Conservation (phyloP, 2,329 filamentous ascomycete species). For the Colletotrichum sublineola region DNA sequence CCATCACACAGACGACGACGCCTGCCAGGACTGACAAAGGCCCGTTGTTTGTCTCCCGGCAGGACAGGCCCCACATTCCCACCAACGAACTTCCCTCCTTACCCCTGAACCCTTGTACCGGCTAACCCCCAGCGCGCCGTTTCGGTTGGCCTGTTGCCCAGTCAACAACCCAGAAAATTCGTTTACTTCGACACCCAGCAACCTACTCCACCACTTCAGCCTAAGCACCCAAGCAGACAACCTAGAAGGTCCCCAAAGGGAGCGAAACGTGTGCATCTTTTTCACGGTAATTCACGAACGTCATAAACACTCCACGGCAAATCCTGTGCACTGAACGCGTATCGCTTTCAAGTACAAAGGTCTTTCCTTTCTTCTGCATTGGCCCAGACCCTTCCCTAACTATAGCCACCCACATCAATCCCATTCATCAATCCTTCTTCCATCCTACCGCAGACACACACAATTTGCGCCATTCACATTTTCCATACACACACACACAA, state of each 20-base stretch:
- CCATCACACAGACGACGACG: slow-evolving; percentile 32
- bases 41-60: slow-evolving; percentile 13
- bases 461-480: slow-evolving; percentile 5
- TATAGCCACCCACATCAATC: slow-evolving; percentile 24
- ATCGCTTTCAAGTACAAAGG: slow-evolving; percentile 39
- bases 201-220: slow-evolving; percentile 34
- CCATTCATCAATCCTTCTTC: slow-evolving; percentile 9
- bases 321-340: slow-evolving; percentile 19
- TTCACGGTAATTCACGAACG: slow-evolving; percentile 41
- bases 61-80: slow-evolving; percentile 21
- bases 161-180: slow-evolving; percentile 42
- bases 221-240: slow-evolving; percentile 15
- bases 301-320: slow-evolving; percentile 40
- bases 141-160: slow-evolving; percentile 39
- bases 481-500: background rate
- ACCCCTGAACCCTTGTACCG: slow-evolving; percentile 39
- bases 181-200: slow-evolving; percentile 42
- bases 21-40: slow-evolving; percentile 23
- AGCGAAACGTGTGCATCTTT: slow-evolving; percentile 35
- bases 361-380: slow-evolving; percentile 31
- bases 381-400: slow-evolving; percentile 15
- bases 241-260: background rate
- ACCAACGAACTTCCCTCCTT: slow-evolving; percentile 28
- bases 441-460: slow-evolving; percentile 12
- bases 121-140: slow-evolving; percentile 23